Base-by-base conservation (phyloP, 805 yeast genomes). In the Cyberlindnera euphorbiae region DNA sequence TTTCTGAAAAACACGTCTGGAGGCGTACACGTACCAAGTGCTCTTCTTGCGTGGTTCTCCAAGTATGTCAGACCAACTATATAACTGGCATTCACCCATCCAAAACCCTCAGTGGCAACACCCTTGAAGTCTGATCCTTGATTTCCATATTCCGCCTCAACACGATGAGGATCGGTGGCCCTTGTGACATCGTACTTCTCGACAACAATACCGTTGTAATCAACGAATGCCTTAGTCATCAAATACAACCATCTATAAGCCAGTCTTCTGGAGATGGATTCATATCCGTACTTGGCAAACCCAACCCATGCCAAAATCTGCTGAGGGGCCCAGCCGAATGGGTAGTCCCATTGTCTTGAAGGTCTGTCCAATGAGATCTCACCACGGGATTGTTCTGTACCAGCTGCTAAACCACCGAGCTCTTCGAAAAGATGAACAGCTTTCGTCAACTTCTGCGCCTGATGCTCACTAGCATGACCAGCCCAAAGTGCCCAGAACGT, bases 251-350 rank as follows among this genome's bases (percentile, higher is more conserved):
- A 90, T 46, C 95, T 70, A 57, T 83, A 84, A 2, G 81, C 79
- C 39, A 90, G 62, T 42, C 97, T 64, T 38, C 79, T 68, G 2
- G 90, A 79, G 13, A 75, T 74, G 4, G 69, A 75, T 4, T 57
- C 58, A 53, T 69, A 84, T 0, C 89, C 93, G 56, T 90, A 93
- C 35, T 78, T 73, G 19, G 58, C 50, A 23, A 90, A 67, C 0
- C 97, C 97, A 30, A 73, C 74, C 98, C 98, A 90, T 1, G 95
- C 90, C 36, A 90, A 59, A 13, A 90, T 85, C 60, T 90, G 98
- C 57, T 93, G 97, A 4, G 98, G 97, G 0, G 97, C 96, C 98
- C 98, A 90, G 2, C 97, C 97, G 54, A 66, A 86, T 2, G 98
- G 98, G 59, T 82, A 93, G 59, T 90, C 98, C 98, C 98, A 90